Base-by-base conservation (phyloP, 2,329 filamentous ascomycete genomes). In the Phoma sp. region DNA sequence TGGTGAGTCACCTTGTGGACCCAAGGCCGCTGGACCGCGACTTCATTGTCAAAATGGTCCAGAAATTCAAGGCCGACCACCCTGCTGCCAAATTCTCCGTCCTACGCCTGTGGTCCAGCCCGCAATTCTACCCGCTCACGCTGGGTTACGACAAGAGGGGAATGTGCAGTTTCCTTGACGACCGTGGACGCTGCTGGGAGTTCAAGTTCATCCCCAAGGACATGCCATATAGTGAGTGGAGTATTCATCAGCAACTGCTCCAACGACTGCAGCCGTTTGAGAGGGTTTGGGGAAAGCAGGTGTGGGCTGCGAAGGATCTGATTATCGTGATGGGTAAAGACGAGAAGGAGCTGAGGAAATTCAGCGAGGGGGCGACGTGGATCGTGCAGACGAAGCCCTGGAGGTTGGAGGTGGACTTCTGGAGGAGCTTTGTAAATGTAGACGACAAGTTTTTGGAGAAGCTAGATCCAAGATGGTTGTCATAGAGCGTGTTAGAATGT, bases 401-500 rank as follows among this genome's bases (percentile, higher is more conserved):
- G 79, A 69, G 77, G 49, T 59, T 77, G 53, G 81, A 83, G 73
- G 69, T 82, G 36, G 80, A 83, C 67, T 72, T 81, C 39, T 81
- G 78, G 79, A 77, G 76, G 67, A 82, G 79, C 57, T 82, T 82
- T 68, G 67, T 82, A 6, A 78, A 80, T 63, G 78, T 83, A 0
- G 77, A 78, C 56, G 36, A 77, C 27, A 64, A 58, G 22, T 80
- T 82, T 59, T 59, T 82, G 65, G 75, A 79, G 57, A 65, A 60
- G 0, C 56, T 82, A 67, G 67, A 79, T 59, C 62, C 67, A 55
- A 66, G 62, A 50, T 79, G 77, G 77, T 62, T 79, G 63, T 70
- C 60, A 29, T 68, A 25, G 37, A 30, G 4, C 18, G 29, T 23
- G 24, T 42, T 32, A 8, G 27, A 8, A 9, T 14, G 10, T 30